A percentile compares a stretch with the other conserved stretches of the same genome.
phyloP scores from a whole-genome alignment of 2,329 filamentous ascomycete genomes.

The Cryphonectria naterciae region DNA sequence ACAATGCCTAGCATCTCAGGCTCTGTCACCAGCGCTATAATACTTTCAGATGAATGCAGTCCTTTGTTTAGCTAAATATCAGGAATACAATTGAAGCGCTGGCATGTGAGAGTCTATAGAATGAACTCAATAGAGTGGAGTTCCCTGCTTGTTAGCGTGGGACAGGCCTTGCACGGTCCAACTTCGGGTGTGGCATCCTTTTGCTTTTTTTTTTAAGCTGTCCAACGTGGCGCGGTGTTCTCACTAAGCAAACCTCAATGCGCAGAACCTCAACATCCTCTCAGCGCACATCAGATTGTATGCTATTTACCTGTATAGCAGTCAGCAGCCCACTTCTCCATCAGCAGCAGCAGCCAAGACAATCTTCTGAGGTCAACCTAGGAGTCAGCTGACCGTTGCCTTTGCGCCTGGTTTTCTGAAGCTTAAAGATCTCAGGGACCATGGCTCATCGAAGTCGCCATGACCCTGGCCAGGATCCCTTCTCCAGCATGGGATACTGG shows the following conservation, averaged over 20 bases:
- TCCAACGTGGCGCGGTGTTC: neutral
- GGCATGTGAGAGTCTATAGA: neutral
- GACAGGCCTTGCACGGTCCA: neutral
- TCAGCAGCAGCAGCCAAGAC: no score
- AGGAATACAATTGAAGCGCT: neutral
- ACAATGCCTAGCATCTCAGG: neutral
- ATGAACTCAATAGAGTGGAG: neutral
- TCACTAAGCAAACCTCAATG: neutral
- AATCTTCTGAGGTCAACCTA: neutral
- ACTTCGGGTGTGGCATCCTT: neutral
- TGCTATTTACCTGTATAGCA: neutral
- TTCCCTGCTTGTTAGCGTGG: neutral
- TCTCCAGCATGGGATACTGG: conserved; percentile 35
- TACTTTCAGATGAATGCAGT: neutral
- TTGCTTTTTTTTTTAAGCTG: neutral
- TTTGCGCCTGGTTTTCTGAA: neutral
- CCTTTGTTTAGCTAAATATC: neutral
- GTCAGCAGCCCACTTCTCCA: no score
- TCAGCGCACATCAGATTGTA: neutral
- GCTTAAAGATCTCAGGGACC: neutral
- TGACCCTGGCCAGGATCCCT: conserved; percentile 34
- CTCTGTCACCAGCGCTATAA: neutral
- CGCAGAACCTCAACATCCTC: neutral
- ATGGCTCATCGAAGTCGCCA: conserved; percentile 39
- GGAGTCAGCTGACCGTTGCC: neutral